phyloP scores from a whole-genome alignment of 106 monocot genomes.

The Narthecium ossifragum region DNA sequence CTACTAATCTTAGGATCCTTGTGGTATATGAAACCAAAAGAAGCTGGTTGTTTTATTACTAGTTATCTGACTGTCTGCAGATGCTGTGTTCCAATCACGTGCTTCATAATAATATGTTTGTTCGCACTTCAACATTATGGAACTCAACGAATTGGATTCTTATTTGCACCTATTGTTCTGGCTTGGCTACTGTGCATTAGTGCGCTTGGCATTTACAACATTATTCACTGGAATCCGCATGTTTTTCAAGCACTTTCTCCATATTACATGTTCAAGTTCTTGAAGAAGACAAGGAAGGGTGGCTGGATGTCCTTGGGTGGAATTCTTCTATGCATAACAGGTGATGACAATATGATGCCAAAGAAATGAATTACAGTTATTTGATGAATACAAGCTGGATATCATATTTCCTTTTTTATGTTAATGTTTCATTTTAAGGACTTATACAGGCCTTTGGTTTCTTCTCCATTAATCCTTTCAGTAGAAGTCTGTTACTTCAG shows the following conservation, averaged over 20 bases:
- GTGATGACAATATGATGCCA: too few relatives aligned
- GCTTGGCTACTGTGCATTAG: conserved; percentile 62
- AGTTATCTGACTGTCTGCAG: conserved; percentile 27
- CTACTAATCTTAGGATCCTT: too few relatives aligned
- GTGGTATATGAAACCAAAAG: too few relatives aligned
- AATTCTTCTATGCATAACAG: conserved; percentile 72
- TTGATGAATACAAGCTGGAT: too few relatives aligned
- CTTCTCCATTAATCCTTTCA: too few relatives aligned
- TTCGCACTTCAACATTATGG: conserved; percentile 80
- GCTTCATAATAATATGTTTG: conserved; percentile 55
- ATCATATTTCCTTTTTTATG: too few relatives aligned
- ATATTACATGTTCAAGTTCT: conserved; percentile 68
- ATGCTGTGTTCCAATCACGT: conserved; percentile 72
- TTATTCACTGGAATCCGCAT: conserved; percentile 50
- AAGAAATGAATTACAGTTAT: too few relatives aligned
- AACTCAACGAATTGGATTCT: conserved; percentile 56
- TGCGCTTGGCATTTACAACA: conserved; percentile 71
- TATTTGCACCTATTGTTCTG: conserved; percentile 66
- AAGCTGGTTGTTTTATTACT: too few relatives aligned
- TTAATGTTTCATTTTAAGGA: too few relatives aligned
- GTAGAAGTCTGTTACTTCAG: too few relatives aligned
- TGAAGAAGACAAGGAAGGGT: conserved; percentile 59
- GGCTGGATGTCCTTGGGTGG: conserved; percentile 88
- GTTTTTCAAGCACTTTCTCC: conserved; percentile 69
- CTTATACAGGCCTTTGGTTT: too few relatives aligned